These are phyloP conservation scores for Herpotrichia juniperi DNA, from an alignment of 2,329 filamentous ascomycete species.

Conservation along the genomic window DNA sequence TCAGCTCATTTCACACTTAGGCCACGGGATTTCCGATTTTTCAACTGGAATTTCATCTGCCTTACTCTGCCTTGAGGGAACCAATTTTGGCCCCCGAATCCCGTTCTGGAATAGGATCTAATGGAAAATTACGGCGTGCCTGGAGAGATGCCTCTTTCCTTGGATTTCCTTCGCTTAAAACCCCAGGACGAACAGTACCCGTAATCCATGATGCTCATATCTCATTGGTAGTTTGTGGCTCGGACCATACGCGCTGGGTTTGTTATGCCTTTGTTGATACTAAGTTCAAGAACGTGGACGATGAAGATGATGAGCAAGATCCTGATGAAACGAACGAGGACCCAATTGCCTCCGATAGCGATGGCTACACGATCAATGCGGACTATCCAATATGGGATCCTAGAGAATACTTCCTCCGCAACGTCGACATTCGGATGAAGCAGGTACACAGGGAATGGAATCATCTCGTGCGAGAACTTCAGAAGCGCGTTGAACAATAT, in stretches of 20 bases:
- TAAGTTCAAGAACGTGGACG: not conserved
- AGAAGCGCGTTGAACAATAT: not conserved
- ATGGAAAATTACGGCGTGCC: not conserved
- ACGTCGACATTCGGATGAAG: not conserved
- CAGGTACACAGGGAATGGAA: constrained; percentile 3
- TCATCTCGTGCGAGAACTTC: constrained; percentile 3
- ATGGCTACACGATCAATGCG: not conserved
- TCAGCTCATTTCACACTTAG: not conserved
- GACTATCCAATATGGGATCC: constrained; percentile 9
- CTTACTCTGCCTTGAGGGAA: constrained; percentile 4
- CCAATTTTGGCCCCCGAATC: not conserved
- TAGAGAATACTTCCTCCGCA: constrained; percentile 4
- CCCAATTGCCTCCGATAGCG: constrained; percentile 3
- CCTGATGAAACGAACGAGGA: constrained; percentile 4
- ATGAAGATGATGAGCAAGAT: constrained; percentile 1
- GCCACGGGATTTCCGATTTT: constrained; percentile 4
- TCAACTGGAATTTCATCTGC: constrained; percentile 13
- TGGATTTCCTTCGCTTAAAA: not conserved
- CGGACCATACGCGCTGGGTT: constrained; percentile 9
- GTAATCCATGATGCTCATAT: constrained; percentile 8
- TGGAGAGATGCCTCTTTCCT: constrained; percentile 8
- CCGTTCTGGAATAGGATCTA: not conserved
- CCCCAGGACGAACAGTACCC: not conserved
- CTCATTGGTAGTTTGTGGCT: constrained; percentile 6
- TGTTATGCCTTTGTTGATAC: constrained; percentile 12